phyloP scores from a whole-genome alignment of 768 basidiomycete genomes.

The Omphalotus guepiniiformis region DNA sequence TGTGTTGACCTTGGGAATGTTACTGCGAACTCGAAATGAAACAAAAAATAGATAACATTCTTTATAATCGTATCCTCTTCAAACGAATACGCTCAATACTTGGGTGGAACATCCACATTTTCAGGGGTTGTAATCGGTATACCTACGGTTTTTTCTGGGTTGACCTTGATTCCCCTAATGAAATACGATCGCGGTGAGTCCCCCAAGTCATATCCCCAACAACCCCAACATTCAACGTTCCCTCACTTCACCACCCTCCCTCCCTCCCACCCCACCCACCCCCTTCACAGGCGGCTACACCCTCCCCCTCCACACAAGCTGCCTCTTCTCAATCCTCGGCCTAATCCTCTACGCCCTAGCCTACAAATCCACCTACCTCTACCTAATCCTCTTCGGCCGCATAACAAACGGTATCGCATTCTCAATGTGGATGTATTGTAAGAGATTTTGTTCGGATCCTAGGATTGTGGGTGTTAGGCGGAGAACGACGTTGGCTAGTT shows the following conservation, averaged over 20 bases:
- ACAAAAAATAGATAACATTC: conserved; percentile 49
- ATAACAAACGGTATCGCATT: conserved; percentile 59
- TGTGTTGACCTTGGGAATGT: too few relatives aligned
- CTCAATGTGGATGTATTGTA: conserved; percentile 63
- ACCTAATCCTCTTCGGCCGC: conserved; percentile 69
- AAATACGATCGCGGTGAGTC: conserved; percentile 50
- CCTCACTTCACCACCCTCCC: neutral
- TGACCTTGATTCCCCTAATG: conserved; percentile 53
- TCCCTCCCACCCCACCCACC: too few relatives aligned
- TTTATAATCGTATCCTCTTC: conserved; percentile 69
- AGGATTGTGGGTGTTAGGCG: conserved; percentile 63
- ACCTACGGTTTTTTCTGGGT: conserved; percentile 56
- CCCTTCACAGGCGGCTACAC: conserved; percentile 45
- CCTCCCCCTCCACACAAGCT: conserved; percentile 50
- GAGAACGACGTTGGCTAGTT: conserved; percentile 58
- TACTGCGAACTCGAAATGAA: neutral
- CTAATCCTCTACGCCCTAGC: conserved; percentile 60
- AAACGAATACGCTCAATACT: conserved; percentile 53
- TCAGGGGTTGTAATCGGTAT: conserved; percentile 56
- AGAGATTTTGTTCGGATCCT: conserved; percentile 66
- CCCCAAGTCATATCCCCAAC: neutral
- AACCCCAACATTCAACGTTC: neutral
- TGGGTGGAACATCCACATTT: conserved; percentile 68
- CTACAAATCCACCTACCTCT: conserved; percentile 54
- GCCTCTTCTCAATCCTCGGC: conserved; percentile 48